phyloP scores from a whole-genome alignment of 2,329 filamentous ascomycete species.

The Colletotrichum cuscutae region DNA sequence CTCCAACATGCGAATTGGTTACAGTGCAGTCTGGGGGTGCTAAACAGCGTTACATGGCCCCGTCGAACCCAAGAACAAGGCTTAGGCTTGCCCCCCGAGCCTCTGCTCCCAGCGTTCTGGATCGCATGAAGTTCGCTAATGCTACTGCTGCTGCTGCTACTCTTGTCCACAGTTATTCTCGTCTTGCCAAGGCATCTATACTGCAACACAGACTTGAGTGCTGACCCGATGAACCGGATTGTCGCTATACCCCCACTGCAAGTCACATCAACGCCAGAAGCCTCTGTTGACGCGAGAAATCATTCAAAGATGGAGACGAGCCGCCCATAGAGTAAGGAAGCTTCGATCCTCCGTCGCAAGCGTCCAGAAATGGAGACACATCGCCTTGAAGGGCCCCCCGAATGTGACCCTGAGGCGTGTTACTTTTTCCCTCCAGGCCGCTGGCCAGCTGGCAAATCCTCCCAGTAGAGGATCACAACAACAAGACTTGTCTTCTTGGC shows the following conservation, averaged over 20 bases:
- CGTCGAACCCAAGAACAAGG: not conserved
- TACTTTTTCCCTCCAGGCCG: not conserved
- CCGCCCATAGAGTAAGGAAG: not conserved
- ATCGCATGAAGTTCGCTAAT: not conserved
- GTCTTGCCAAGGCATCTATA: not conserved
- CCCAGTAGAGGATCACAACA: too few species aligned
- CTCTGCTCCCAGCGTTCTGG: not conserved
- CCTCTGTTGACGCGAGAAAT: too few species aligned
- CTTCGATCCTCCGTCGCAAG: not conserved
- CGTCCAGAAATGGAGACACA: not conserved
- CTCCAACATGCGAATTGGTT: not conserved
- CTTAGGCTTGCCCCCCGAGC: not conserved
- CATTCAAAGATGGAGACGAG: not conserved
- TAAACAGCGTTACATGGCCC: not conserved
- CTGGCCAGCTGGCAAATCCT: not conserved
- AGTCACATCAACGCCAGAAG: too few species aligned
- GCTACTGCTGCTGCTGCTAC: not conserved
- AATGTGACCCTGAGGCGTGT: not conserved
- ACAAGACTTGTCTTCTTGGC: not conserved
- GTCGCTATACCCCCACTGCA: not conserved
- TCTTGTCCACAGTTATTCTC: not conserved
- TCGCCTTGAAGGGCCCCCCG: not conserved
- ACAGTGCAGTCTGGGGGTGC: not conserved
- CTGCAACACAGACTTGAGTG: not conserved
- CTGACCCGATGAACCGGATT: not conserved